Evolutionary conservation across 345 rosid genomes (phyloP).

Genomic region (Hibiscus tridactylites): DNA sequence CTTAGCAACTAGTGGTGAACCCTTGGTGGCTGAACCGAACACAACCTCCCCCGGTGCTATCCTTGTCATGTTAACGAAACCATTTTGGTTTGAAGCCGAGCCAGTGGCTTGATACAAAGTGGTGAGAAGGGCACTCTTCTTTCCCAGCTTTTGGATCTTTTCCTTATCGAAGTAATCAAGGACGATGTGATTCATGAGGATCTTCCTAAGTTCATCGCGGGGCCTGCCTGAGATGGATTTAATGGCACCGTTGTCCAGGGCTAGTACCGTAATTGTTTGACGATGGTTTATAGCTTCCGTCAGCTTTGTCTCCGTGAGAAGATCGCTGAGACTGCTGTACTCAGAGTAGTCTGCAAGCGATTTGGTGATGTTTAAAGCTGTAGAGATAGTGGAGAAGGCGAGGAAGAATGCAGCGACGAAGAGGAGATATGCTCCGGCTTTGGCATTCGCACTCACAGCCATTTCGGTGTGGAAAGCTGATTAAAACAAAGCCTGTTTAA

Average conservation of each 20-base stretch:
- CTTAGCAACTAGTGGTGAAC: slow-evolving; percentile 31
- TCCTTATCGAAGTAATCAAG: slow-evolving; percentile 48
- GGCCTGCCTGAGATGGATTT: slow-evolving; percentile 22
- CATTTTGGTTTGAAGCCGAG: slow-evolving; percentile 34
- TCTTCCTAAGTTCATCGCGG: slow-evolving; percentile 27
- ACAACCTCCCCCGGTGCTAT: slow-evolving; percentile 18
- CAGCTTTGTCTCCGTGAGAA: slow-evolving; percentile 29
- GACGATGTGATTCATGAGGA: slow-evolving; percentile 42
- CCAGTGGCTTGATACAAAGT: slow-evolving; percentile 64
- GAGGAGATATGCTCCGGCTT: slow-evolving; percentile 18
- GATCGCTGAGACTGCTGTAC: slow-evolving; percentile 32
- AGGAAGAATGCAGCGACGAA: slow-evolving; percentile 14
- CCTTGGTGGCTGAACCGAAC: slow-evolving; percentile 49
- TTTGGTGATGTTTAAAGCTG: slow-evolving; percentile 29
- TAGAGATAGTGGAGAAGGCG: slow-evolving; percentile 13
- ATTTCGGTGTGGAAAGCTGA: not conserved
- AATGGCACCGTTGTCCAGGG: slow-evolving; percentile 30
- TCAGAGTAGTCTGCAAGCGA: slow-evolving; percentile 28
- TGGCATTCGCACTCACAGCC: slow-evolving; percentile 18
- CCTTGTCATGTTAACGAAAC: slow-evolving; percentile 47
- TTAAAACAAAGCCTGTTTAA: slow-evolving; percentile 3
- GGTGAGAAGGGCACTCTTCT: slow-evolving; percentile 33
- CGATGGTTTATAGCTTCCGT: slow-evolving; percentile 22
- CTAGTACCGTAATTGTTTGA: slow-evolving; percentile 46
- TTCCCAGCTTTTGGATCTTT: slow-evolving; percentile 18